Conservation (phyloP, 1,284 basidiomycete genomes). For the Moesziomyces globuligerus region DNA sequence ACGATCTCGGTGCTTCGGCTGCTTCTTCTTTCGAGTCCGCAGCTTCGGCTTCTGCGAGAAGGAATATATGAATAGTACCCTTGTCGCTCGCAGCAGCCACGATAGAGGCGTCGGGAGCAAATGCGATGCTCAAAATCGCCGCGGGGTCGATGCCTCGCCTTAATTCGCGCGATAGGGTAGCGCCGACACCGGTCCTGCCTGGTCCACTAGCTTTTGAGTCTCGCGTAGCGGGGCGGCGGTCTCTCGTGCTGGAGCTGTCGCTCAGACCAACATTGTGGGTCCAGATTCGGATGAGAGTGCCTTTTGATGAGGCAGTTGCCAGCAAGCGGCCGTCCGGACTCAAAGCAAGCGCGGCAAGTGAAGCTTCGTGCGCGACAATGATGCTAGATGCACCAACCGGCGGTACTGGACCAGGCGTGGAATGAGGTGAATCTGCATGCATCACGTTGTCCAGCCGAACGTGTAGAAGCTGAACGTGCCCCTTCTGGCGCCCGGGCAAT, state of each 20-base stretch:
- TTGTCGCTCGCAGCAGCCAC: constrained; percentile 61
- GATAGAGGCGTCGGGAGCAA: constrained; percentile 44
- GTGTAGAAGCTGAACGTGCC: constrained; percentile 55
- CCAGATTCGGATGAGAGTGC: constrained; percentile 59
- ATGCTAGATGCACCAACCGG: constrained; percentile 51
- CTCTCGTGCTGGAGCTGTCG: not conserved
- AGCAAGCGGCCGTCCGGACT: constrained; percentile 44
- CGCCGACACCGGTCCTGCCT: constrained; percentile 36
- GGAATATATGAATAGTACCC: constrained; percentile 60
- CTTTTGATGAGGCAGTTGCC: constrained; percentile 54
- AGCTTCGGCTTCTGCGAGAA: constrained; percentile 6
- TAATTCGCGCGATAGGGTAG: constrained; percentile 48
- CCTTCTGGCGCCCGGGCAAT: constrained; percentile 55
- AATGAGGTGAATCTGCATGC: not conserved
- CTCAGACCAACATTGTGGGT: constrained; percentile 15
- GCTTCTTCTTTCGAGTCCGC: not conserved
- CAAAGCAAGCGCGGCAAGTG: constrained; percentile 45
- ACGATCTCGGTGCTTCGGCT: not conserved
- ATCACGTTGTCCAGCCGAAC: constrained; percentile 11
- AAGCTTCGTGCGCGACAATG: constrained; percentile 56
- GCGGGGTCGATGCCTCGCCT: constrained; percentile 57
- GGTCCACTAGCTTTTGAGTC: constrained; percentile 4
- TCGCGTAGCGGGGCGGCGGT: constrained; percentile 3
- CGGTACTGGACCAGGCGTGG: constrained; percentile 4
- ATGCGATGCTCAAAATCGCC: constrained; percentile 53